Evolutionary conservation across 2,329 filamentous ascomycete genomes (phyloP), one percentile per base, ranked within the genome.

Genomic region (Hymenoscyphus infarciens): DNA sequence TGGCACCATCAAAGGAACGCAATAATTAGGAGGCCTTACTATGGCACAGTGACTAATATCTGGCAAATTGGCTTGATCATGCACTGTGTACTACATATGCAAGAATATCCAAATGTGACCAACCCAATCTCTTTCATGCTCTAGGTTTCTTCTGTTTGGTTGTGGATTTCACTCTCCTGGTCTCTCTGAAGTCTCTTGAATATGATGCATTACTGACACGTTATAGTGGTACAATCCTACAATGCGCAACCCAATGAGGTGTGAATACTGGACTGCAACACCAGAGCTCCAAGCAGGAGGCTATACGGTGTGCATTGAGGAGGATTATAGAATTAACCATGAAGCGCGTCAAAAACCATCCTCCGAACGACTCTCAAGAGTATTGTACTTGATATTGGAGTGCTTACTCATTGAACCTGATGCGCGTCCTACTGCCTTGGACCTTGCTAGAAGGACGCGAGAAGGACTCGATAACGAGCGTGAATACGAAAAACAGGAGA

Each of bases 1-100:
- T 35, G 39, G 45, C 22, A 59, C 3, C 13, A 4, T 5, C 45
- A 3, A n/a, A 31, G 29, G 19, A 27, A 4, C 22, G 22, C 39
- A 38, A 3, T 2, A 33, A 19, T 15, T 4, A 10, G 16, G 39
- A 38, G 31, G 11, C 45, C 16, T n/a, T 10, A n/a, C 15, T 64
- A 61, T 54, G 56, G 59, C 13, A 61, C 59, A 19, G 13, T 16
- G 15, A 59, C 38, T 25, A 64, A 64, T 25, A 38, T 64, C 5
- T 64, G 63, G 63, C 57, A 62, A 29, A 57, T 62, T 35, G 63
- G 63, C 11, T 16, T 64, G 31, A 62, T 64, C 15, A 60, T 64
- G 60, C 45, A 56, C 22, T 64, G 57, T 31, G 13, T 64, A 1
- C 54, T 59, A 35, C 62, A 56, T 19, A 33, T 8, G 16, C 31